Base-by-base conservation (phyloP, 1,139 yeast species). In the Nakaseomyces sp. region DNA sequence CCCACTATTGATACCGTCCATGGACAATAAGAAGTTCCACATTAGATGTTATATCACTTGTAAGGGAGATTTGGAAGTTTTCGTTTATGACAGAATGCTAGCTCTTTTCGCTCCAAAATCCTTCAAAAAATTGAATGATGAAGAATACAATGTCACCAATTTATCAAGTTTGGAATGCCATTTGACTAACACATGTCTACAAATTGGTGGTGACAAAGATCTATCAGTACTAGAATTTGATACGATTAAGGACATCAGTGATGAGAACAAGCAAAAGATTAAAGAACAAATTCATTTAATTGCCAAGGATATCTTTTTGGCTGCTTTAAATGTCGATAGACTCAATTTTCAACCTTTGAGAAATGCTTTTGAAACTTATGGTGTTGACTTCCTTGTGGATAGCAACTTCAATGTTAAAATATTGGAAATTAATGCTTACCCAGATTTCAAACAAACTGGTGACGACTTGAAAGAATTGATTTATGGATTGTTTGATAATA, bases 401-500 rank as follows among this genome's bases (percentile, higher is more conserved):
- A 69, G 67, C 1, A 69, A 77, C 36, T 61, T 64, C 25, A 58
- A 69, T 8, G 91, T 84, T 3, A 70, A 70, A 40, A 63, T 91
- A 36, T 67, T 91, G 32, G 98, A 91, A 62, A 86, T 88, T 40
- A 91, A 91, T 59, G 82, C 97, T 8, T 91, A 83, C 60, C 98
- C 98, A 0, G 98, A 91, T 60, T 91, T 91, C 66, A 88, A 88
- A 59, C 98, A 91, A 64, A 91, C 97, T 0, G 98, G 98, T 10
- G 75, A 68, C 16, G 81, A 74, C 5, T 70, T 91, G 55, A 83
- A 82, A 57, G 68, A 57, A 1, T 57, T 89, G 22, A 85, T 91
- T 25, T 70, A 70, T 52, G 78, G 71, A 36, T 66, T 83, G 39
- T 81, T 82, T 53, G 75, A 70, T 31, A 68, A 71, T 13, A 72